These are phyloP conservation scores for Monilinia fructicola DNA, from an alignment of 2,329 filamentous ascomycete species.

Conservation along the genomic window DNA sequence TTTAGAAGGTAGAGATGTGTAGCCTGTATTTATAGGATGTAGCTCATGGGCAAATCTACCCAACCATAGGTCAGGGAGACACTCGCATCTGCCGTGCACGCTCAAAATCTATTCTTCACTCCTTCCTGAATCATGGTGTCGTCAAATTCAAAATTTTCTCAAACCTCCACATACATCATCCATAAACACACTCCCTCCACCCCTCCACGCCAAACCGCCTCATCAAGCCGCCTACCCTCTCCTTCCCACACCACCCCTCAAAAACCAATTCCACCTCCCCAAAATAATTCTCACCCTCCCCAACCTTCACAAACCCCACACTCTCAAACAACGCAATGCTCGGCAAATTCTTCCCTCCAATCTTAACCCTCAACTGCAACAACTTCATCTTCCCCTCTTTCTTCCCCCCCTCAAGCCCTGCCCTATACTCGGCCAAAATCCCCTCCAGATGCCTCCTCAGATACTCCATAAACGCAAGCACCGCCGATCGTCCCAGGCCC, in stretches of 20 bases:
- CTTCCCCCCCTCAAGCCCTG: conserved; percentile 14
- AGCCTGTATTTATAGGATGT: too few species aligned
- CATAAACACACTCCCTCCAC: conserved; percentile 45
- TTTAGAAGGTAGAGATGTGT: too few species aligned
- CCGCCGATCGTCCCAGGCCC: conserved; percentile 64
- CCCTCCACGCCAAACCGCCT: conserved; percentile 40
- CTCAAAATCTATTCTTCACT: too few species aligned
- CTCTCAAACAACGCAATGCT: conserved; percentile 62
- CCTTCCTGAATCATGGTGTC: too few species aligned
- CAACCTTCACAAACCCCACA: conserved; percentile 54
- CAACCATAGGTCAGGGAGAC: too few species aligned
- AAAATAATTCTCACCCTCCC: conserved; percentile 58
- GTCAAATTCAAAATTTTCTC: too few species aligned
- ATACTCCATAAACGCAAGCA: conserved; percentile 70
- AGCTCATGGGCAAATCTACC: too few species aligned
- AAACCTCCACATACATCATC: neutral
- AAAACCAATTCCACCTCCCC: conserved; percentile 60
- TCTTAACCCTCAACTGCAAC: conserved; percentile 59
- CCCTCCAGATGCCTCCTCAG: conserved; percentile 52
- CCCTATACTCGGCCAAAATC: conserved; percentile 58
- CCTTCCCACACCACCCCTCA: conserved; percentile 37
- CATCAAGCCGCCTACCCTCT: conserved; percentile 37
- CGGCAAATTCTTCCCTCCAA: conserved; percentile 54
- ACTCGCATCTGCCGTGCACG: too few species aligned
- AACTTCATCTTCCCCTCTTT: conserved; percentile 29